Evolutionary conservation across 805 yeast genomes (phyloP), one percentile per base, ranked within the genome.

Genomic region (Lipomyces sp.): DNA sequence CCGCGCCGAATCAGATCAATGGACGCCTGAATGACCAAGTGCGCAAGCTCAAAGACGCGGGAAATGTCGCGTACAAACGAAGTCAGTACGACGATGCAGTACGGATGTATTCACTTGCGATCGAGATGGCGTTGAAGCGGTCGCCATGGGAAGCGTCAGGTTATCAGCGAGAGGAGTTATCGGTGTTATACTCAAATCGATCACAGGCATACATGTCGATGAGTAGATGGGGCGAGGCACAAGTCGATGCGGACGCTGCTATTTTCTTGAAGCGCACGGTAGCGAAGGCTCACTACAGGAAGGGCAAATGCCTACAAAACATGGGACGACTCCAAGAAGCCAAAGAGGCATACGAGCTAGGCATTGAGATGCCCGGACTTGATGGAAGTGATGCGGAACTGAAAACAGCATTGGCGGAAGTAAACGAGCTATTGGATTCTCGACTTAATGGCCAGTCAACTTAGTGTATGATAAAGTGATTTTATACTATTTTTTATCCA

Each of bases 61-160:
- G 69, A 11, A 53, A 61, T 18, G 56, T 53, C 38, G 60, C 63
- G 18, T 53, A 68, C 39, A 59, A 62, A 51, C 58, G 59, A 4
- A 33, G 45, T 2, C 49, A 46, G n/a, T 40, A 37, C 21, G 54
- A 50, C 14, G 76, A 72, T 28, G 75, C 75, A 7, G 59, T 67
- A 23, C 63, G 63, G 51, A 49, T 64, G 48, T 63, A 68, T 45
- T 51, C 64, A 16, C 59, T 70, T 35, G 75, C 76, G 5, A 58
- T 72, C 21, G 72, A 68, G 29, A 63, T 69, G 65, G 74, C 71
- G 16, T 58, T 66, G 35, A 62, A 67, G 35, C 65, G 76, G 39
- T 68, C 74, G 8, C 60, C 65, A 18, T 73, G 73, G 71, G 76
- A 72, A 55, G 58, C 70, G 18, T 60, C 68, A 7, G 60, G 54